phyloP scores from a whole-genome alignment of 768 basidiomycete species.

The Lactarius psammicola region DNA sequence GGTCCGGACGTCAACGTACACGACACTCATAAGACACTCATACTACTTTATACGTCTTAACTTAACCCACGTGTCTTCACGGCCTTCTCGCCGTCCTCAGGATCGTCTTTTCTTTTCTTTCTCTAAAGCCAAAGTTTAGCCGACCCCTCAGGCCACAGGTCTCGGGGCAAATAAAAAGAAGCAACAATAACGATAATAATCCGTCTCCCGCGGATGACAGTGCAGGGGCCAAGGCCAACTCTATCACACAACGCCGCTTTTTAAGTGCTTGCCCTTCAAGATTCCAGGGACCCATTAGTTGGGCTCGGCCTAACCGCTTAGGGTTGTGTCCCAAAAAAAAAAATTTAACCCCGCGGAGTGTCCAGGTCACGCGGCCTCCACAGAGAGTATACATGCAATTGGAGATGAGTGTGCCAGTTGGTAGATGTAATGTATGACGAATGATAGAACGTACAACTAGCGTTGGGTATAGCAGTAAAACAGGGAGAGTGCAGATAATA shows the following conservation, averaged over 20 bases:
- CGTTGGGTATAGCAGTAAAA: conserved; percentile 32
- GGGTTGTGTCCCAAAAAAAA: conserved; percentile 11
- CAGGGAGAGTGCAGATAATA: conserved; percentile 31
- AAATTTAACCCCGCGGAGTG: conserved; percentile 25
- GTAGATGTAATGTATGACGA: conserved; percentile 35
- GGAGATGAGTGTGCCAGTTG: conserved; percentile 23
- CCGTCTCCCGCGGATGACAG: conserved; percentile 16
- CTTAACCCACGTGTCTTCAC: conserved; percentile 17
- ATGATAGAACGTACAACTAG: conserved; percentile 36
- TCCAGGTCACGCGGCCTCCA: background rate
- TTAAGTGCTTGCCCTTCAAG: conserved; percentile 13
- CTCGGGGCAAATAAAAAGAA: background rate
- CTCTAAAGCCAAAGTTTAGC: background rate
- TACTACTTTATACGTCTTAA: conserved; percentile 16
- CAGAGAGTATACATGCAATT: conserved; percentile 32
- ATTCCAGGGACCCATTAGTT: conserved; percentile 10
- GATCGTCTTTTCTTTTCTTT: conserved; percentile 4
- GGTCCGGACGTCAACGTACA: conserved; percentile 16
- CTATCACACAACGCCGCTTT: conserved; percentile 23
- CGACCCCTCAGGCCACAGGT: background rate
- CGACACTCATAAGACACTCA: background rate
- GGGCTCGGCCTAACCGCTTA: conserved; percentile 25
- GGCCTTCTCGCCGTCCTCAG: background rate
- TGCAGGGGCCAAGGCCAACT: conserved; percentile 3
- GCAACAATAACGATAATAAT: background rate